Evolutionary conservation across 306 rosid species (phyloP).

Genomic region (Erythrophleum fordii): DNA sequence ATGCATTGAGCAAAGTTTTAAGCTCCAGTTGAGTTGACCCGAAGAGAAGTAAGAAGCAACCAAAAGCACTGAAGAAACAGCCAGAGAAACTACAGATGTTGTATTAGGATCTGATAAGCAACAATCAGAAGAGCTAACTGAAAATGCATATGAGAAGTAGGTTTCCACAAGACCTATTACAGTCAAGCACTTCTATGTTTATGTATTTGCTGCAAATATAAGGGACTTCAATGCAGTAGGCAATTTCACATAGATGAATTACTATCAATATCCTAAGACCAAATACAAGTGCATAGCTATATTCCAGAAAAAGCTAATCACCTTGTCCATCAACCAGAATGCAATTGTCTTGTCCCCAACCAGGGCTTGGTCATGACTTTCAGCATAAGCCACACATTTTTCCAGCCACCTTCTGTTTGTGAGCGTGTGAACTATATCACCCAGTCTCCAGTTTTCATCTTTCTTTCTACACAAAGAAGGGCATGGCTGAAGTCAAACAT

Average conservation of each 20-base stretch:
- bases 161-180: slow-evolving; percentile 26
- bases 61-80: slow-evolving; percentile 26
- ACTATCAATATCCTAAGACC: slow-evolving; percentile 1
- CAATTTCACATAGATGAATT: slow-evolving; percentile 33
- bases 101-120: slow-evolving; percentile 28
- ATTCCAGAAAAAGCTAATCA: slow-evolving; percentile 33
- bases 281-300: slow-evolving; percentile 5
- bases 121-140: slow-evolving; percentile 24
- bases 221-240: slow-evolving; percentile 22
- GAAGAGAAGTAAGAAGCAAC: slow-evolving; percentile 24
- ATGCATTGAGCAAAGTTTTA: neutral
- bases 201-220: slow-evolving; percentile 28
- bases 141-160: slow-evolving; percentile 16
- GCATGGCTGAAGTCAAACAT: slow-evolving; percentile 2
- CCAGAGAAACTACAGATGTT: neutral
- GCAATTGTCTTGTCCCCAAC: slow-evolving; percentile 99
- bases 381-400: slow-evolving; percentile 92
- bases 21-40: neutral
- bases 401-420: slow-evolving; percentile 92
- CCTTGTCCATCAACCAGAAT: slow-evolving; percentile 99
- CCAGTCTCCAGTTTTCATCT: slow-evolving; percentile 69
- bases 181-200: slow-evolving; percentile 14
- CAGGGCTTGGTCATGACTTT: slow-evolving; percentile 99
- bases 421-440: slow-evolving; percentile 66
- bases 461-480: slow-evolving; percentile 48